phyloP scores from a whole-genome alignment of 169 alveolate genomes.

The Plasmodium coatneyi region DNA sequence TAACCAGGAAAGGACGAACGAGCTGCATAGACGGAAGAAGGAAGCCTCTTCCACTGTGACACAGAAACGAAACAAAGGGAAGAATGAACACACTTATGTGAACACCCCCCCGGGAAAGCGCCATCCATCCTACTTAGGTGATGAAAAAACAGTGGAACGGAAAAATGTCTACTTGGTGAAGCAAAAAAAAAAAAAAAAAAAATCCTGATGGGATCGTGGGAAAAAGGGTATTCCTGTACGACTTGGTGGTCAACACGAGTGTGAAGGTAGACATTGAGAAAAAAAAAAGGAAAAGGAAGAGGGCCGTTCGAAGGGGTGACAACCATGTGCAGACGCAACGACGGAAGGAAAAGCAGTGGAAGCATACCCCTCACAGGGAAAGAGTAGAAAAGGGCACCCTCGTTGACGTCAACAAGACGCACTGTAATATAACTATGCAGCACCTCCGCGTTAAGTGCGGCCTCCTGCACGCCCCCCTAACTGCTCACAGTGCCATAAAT shows the following conservation, averaged over 20 bases:
- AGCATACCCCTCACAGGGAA: not conserved
- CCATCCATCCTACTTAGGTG: not conserved
- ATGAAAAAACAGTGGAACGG: not conserved
- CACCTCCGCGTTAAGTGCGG: slow-evolving; percentile 16
- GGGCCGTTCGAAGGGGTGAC: not conserved
- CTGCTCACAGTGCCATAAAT: not conserved
- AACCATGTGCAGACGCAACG: not conserved
- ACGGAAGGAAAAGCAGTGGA: not conserved
- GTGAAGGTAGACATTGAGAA: slow-evolving; percentile 11
- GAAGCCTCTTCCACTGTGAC: not conserved
- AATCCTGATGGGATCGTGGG: not conserved
- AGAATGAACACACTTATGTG: not conserved
- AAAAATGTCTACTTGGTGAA: not conserved
- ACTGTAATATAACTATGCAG: not conserved
- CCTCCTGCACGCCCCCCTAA: not conserved
- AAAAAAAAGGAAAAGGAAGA: not conserved
- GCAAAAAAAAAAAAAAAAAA: slow-evolving; percentile 13
- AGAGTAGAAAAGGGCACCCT: not conserved
- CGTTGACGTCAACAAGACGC: not conserved
- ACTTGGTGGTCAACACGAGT: not conserved
- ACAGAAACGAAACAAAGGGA: not conserved
- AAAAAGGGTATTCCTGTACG: not conserved
- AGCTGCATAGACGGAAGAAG: not conserved
- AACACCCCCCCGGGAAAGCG: not conserved
- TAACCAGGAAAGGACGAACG: not conserved